Evolutionary conservation across 257 asterid species (phyloP), one percentile per base, ranked within the genome.

Genomic region (Eustoma russellianum): DNA sequence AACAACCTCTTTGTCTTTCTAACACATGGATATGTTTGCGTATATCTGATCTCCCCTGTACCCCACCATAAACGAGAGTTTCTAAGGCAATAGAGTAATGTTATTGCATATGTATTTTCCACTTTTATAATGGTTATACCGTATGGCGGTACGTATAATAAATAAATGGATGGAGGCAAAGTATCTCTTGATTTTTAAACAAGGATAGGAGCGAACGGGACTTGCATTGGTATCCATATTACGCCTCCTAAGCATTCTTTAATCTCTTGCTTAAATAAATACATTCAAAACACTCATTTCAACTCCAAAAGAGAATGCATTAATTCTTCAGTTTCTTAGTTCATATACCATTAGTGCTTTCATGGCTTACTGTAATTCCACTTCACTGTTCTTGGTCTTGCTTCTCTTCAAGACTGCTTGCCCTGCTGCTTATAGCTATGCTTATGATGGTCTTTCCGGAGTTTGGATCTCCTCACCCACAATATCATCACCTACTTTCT

Each of bases 391-490:
- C 54, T 60, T 76, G 44, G 43, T 67, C 56, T 60, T 62, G 33
- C 55, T 79, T 48, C 60, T 75, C 9, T 82, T 82, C 62, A 79
- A 82, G 50, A 18, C 73, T 11, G 84, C 86, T 17, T 82, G 91
- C 57, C 91, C 84, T 28, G 77, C 75, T 7, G 82, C 85, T 46
- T 80, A 74, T 44, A 80, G 86, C 71, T 83, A 68, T 50, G 83
- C 88, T 46, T 73, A 73, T 50, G 88, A 80, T 66, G 81, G 77
- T 35, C 76, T 66, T 9, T n/a, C n/a, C n/a, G n/a, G n/a, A n/a
- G n/a, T n/a, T n/a, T n/a, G n/a, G n/a, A n/a, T n/a, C n/a, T n/a
- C n/a, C n/a, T n/a, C n/a, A n/a, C n/a, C n/a, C n/a, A n/a, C n/a
- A n/a, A n/a, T n/a, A n/a, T n/a, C n/a, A n/a, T n/a, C n/a, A n/a